Evolutionary conservation across 2,329 filamentous ascomycete genomes (phyloP), one percentile per base, ranked within the genome.

Genomic region (Cytospora chrysosperma): DNA sequence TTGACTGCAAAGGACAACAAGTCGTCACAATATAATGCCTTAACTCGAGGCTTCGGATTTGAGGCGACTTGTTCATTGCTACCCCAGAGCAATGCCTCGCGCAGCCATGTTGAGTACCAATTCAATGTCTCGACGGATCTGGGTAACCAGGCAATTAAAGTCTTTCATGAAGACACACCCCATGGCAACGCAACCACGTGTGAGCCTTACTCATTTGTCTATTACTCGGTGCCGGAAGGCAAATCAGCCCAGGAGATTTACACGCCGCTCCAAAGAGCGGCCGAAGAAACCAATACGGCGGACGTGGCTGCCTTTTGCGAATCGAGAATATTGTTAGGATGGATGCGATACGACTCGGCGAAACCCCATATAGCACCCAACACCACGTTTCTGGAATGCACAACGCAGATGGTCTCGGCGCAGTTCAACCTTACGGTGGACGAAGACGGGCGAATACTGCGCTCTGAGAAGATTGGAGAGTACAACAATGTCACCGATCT

Each of bases 371-470:
- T 72, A 1, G 40, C n/a, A n/a, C n/a, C n/a, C n/a, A n/a, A 72
- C 0, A 67, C 67, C 0, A 69, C 63, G 19, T 70, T 71, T 7
- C 47, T 70, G 0, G n/a, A 67, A 0, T 77, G 75, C 28, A 30
- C 40, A 0, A 72, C 75, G 0, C n/a, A 66, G 0, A 71, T 77
- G 2, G 56, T 71, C n/a, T 75, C 74, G 0, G 74, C 72, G 0
- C 67, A 71, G 53, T 78, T 79, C 66, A 69, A 77, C 4, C 62
- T 78, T 1, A 72, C 71, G 0, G 64, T 77, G 1, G 72, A 77
- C 27, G 0, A n/a, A n/a, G n/a, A n/a, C 27, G 0, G 2, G 50
- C 0, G 76, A 76, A 0, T 62, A 71, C 13, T 72, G 0, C 66
- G 62, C 0, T 70, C 74, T 2, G 34, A 66, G 0, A 56, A 54